Percentiles rank a stretch among this genome's conserved stretches.
phyloP scores from a whole-genome alignment of 2,329 filamentous ascomycete genomes.

The Ophiostoma quercus region DNA sequence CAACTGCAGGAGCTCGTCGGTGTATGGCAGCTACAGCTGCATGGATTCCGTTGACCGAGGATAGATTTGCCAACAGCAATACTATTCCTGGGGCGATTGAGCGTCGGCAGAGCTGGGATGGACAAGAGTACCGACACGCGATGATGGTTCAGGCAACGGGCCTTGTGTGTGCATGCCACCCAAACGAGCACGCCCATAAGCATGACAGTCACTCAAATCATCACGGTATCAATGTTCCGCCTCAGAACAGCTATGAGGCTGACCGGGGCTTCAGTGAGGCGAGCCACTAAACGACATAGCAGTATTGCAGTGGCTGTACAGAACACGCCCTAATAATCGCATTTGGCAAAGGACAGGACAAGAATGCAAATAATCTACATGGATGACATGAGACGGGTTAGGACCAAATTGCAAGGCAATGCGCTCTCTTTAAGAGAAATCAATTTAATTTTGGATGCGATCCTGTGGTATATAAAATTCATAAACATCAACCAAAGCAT shows the following conservation, averaged over 20 bases:
- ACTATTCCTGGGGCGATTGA: slow-evolving; percentile 24
- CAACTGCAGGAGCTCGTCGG: slow-evolving; percentile 29
- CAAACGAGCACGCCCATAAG: not conserved
- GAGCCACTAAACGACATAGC: not conserved
- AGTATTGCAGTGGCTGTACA: not conserved
- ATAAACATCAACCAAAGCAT: not conserved
- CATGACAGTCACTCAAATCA: not conserved
- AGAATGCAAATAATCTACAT: not conserved
- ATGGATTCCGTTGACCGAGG: slow-evolving; percentile 42
- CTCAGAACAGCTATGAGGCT: slow-evolving; percentile 20
- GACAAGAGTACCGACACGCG: slow-evolving; percentile 50
- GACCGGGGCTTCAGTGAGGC: slow-evolving; percentile 8
- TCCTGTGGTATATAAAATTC: slow-evolving; percentile 1
- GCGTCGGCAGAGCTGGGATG: slow-evolving; percentile 49
- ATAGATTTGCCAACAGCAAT: slow-evolving; percentile 35
- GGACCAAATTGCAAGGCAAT: not conserved
- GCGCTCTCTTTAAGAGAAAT: not conserved
- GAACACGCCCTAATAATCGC: not conserved
- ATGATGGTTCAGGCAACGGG: slow-evolving; percentile 31
- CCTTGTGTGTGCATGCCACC: slow-evolving; percentile 19
- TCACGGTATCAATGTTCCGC: not conserved
- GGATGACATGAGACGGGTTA: not conserved
- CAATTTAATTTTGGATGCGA: not conserved
- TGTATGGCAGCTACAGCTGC: slow-evolving; percentile 36
- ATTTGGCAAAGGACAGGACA: too few species aligned